Percentiles rank a stretch among this genome's conserved stretches.
phyloP scores from a whole-genome alignment of 2,329 filamentous ascomycete genomes.

The Thermoascus crustaceus region DNA sequence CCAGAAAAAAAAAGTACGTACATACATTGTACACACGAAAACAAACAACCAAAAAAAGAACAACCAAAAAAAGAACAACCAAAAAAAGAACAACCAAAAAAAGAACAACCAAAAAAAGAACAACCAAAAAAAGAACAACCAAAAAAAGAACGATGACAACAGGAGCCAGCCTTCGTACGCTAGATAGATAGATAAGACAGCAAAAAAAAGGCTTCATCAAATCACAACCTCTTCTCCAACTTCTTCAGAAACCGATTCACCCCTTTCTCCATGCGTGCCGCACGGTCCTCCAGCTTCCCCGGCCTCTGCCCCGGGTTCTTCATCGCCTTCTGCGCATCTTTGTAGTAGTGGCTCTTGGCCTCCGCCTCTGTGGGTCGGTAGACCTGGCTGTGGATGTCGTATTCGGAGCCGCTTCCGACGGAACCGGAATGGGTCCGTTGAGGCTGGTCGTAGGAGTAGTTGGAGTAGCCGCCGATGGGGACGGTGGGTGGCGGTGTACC shows the following conservation, averaged over 20 bases:
- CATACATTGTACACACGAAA: too few relatives aligned
- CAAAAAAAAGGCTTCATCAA: neutral
- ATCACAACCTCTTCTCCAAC: conserved; percentile 34
- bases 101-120: too few relatives aligned
- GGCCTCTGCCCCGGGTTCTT: conserved; percentile 24
- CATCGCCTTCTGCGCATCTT: conserved; percentile 24
- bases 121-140: too few relatives aligned
- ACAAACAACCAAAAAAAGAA: too few relatives aligned
- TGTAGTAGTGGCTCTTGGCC: conserved; percentile 27
- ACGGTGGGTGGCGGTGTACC: conserved; percentile 10
- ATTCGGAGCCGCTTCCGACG: conserved; percentile 22
- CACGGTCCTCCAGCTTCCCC: conserved; percentile 31
- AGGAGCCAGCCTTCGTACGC: neutral
- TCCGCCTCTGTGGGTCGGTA: conserved; percentile 40
- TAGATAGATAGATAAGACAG: neutral
- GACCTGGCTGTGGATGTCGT: conserved; percentile 39
- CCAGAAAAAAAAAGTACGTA: too few relatives aligned
- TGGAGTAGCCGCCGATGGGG: conserved; percentile 32
- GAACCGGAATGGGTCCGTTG: conserved; percentile 14
- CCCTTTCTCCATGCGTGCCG: conserved; percentile 32
- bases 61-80: too few relatives aligned
- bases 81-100: too few relatives aligned
- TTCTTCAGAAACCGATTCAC: conserved; percentile 40
- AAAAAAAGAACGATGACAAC: too few relatives aligned
- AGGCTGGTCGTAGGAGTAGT: conserved; percentile 34